These are phyloP conservation scores for Cucurbita moschata DNA, from an alignment of 306 rosid genomes.

Conservation along the genomic window DNA sequence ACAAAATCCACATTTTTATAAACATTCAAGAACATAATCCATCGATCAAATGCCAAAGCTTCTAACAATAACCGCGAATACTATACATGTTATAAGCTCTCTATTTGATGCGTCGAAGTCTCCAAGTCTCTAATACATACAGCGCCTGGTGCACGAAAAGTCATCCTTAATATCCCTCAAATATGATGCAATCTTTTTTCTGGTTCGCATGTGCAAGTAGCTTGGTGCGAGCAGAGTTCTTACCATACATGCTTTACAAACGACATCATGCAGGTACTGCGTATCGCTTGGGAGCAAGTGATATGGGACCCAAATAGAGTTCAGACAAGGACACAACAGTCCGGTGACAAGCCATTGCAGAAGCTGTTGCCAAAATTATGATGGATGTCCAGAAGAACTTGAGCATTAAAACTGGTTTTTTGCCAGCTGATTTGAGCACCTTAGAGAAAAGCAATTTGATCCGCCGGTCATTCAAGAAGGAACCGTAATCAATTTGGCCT, in stretches of 20 bases:
- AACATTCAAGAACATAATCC: too few relatives aligned
- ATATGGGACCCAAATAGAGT: constrained; percentile 35
- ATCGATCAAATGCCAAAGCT: not conserved
- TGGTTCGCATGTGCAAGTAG: too few relatives aligned
- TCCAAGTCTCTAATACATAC: too few relatives aligned
- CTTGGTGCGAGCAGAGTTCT: too few relatives aligned
- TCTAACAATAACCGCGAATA: too few relatives aligned
- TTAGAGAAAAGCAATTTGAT: constrained; percentile 51
- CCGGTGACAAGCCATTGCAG: constrained; percentile 58
- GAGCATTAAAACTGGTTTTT: constrained; percentile 37
- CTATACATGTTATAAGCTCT: too few relatives aligned
- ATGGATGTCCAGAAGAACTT: constrained; percentile 60
- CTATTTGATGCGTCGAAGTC: too few relatives aligned
- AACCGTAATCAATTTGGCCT: constrained; percentile 25
- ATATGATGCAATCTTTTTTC: too few relatives aligned
- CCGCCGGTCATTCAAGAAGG: constrained; percentile 57
- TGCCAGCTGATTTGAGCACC: constrained; percentile 48
- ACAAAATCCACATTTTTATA: too few relatives aligned
- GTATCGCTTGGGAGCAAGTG: constrained; percentile 40
- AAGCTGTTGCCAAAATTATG: constrained; percentile 36
- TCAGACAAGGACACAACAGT: constrained; percentile 45
- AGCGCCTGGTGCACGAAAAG: too few relatives aligned
- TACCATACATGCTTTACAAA: not conserved
- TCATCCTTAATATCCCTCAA: too few relatives aligned
- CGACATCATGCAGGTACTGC: constrained; percentile 36